phyloP scores from a whole-genome alignment of 306 rosid genomes.

The Dalbergia cultrata region DNA sequence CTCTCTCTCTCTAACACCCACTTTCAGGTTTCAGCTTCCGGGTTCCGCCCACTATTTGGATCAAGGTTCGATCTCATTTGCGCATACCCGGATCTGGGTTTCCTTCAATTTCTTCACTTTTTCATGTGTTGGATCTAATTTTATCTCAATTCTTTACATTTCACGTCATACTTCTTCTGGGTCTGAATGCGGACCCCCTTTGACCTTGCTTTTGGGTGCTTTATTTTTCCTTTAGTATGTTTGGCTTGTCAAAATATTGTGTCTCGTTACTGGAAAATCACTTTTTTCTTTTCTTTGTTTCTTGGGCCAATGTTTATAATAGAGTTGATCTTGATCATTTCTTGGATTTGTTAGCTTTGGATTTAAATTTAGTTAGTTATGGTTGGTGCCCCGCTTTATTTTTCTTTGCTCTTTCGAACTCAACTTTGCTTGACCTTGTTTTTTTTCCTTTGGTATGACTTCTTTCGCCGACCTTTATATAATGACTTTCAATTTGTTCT shows the following conservation, averaged over 20 bases:
- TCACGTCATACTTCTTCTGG: neutral
- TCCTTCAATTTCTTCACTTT: neutral
- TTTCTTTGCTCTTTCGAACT: slow-evolving; percentile 5
- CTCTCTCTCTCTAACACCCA: neutral
- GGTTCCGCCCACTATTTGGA: slow-evolving; percentile 22
- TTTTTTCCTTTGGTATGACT: neutral
- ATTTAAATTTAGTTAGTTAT: neutral
- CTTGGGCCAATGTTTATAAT: neutral
- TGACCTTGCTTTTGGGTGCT: slow-evolving; percentile 6
- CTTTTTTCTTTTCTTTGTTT: neutral
- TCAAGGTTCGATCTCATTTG: slow-evolving; percentile 43
- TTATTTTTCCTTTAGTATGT: neutral
- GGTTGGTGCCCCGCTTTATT: slow-evolving; percentile 1
- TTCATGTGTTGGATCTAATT: neutral
- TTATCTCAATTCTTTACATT: neutral
- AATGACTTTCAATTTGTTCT: slow-evolving; percentile 17
- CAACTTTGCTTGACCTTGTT: neutral
- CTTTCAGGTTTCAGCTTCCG: slow-evolving; percentile 20
- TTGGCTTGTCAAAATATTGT: neutral
- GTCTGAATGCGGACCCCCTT: neutral
- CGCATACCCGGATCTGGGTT: slow-evolving; percentile 48
- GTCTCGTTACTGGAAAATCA: too few species aligned
- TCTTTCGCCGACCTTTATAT: slow-evolving; percentile 1
- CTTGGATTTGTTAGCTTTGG: neutral
- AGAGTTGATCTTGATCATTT: slow-evolving; percentile 23